Base-by-base conservation (phyloP, 1,284 basidiomycete species). In the Apiotrichum veenhuisii region DNA sequence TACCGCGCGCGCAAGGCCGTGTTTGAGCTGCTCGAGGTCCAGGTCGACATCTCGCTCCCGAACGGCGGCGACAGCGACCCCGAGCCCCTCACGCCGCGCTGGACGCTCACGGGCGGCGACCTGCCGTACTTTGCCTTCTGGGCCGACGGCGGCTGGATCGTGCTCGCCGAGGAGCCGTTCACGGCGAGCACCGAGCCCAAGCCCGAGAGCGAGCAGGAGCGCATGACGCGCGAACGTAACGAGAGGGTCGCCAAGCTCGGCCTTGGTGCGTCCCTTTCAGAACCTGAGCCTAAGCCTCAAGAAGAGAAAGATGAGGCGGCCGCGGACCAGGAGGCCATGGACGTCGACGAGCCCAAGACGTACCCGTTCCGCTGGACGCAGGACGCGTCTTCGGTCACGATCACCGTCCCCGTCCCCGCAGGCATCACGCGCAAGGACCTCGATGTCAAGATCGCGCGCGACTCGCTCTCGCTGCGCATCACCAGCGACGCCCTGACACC, bases 281-380 rank as follows among this genome's bases (percentile, higher is more conserved):
- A 52, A 51, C 5, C 18, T 5, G 50, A 51, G 27, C 40, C 15
- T 5, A 52, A 22, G n/a, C 50, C n/a, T 14, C 63, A 20, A 15
- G 36, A 20, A 11, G 43, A 50, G 22, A 15, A 44, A 18, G 38
- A 50, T 46, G 37, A 47, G 9, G 44, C 26, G n/a, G n/a, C n/a
- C n/a, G n/a, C n/a, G 22, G 33, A 27, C 18, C 34, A 26, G 15
- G 20, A 56, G 20, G 53, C 33, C 11, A 53, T 58, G 37, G 62
- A 66, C 9, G 54, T 54, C 14, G 58, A 56, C 12, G 50, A 48
- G 12, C 27, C 30, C 26, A 48, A 41, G 23, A 27, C 27, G 8
- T 83, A 83, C 20, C 87, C 89, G 1, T 96, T 91, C 74, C 88
- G 89, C 0, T 98, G 94, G 94, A 89, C 85, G 0, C 94, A 98